Base-by-base conservation (phyloP, 805 yeast genomes). In the Metschnikowia cubensis region DNA sequence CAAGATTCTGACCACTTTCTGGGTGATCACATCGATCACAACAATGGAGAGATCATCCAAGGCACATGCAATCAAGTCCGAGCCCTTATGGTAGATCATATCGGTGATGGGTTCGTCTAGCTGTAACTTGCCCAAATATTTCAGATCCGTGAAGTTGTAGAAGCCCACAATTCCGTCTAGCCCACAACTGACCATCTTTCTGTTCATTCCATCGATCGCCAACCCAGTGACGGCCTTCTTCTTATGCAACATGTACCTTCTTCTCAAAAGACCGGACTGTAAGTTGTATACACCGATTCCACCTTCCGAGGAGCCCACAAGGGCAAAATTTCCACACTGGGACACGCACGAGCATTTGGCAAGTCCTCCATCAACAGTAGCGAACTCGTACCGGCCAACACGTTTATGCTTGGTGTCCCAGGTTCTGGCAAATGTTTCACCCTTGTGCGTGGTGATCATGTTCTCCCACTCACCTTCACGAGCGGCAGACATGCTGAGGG, bases 381-480 rank as follows among this genome's bases (percentile, higher is more conserved):
- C 65, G 35, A 95, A 71, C 35, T 73, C 74, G 75, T 84, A 81
- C 51, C 85, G 79, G 20, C 97, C 97, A 3, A 90, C 82, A 61
- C 90, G 83, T 55, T 87, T 91, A 52, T 78, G 80, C 55, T 80
- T 80, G 6, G 89, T 81, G 61, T 84, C 85, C 98, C 99, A 94
- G 1, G 96, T 88, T 59, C 96, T 81, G 1, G 97, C 99, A 68
- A 82, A 83, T 1, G 74, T 68, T 60, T 87, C 94, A 51, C 84
- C 89, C 60, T 84, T 84, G 68, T 94, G 98, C 0, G 89, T 92
- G 18, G 98, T 89, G 5, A 95, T 63, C 46, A 94, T 76, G 60
- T 91, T 91, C 62, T 89, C 98, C 99, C 99, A 94, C 48, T 89
- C 91, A 33, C 89, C 89, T 61, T 83, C 84, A 60, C 94, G 79